Base-by-base conservation (phyloP, 208 protist species). In the Kentomonas sorsogonicus region DNA sequence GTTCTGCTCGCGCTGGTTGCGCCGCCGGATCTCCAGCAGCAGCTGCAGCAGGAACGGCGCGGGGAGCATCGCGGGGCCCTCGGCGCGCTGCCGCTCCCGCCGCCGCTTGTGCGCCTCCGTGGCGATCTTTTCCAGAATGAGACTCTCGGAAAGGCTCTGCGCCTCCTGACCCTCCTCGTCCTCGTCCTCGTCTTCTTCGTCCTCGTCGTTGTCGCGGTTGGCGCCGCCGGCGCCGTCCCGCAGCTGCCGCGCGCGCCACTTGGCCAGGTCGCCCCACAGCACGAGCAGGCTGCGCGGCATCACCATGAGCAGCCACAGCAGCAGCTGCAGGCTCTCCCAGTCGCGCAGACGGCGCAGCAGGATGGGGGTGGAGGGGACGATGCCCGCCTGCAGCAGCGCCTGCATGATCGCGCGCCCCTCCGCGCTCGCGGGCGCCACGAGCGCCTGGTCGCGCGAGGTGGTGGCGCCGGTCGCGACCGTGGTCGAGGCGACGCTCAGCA, bases 21-120 rank as follows among this genome's bases (percentile, higher is more conserved):
- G 85, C 5, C 78, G 74, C n/a, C 83, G 78, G 20, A 92, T 52
- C 64, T 92, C 85, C 23, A 85, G 34, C n/a, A 83, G 9, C n/a
- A 79, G 52, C 5, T 69, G 60, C 18, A 72, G 54, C 48, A 83
- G 61, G 34, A 92, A 66, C 27, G 81, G 81, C 1, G 72, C 66
- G 27, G 74, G 76, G 29, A 77, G 53, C 26, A 87, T 63, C 9
- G 46, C 27, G 23, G 71, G 60, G 16, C 55, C 58, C 15, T 31
- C 0, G 30, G 27, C 23, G 15, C 27, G 56, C 38, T 59, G 52
- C 0, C 45, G 33, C 7, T n/a, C 31, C 16, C 53, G 15, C 11
- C 38, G 41, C 16, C n/a, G n/a, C 16, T 26, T 46, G 23, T 23
- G 13, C 44, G 31, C 51, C 3, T 67, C 51, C 1, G 54, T 20